Percentiles rank a stretch among this genome's conserved stretches.
Conservation (phyloP, 2,329 filamentous ascomycete genomes). For the Graphium sp. region DNA sequence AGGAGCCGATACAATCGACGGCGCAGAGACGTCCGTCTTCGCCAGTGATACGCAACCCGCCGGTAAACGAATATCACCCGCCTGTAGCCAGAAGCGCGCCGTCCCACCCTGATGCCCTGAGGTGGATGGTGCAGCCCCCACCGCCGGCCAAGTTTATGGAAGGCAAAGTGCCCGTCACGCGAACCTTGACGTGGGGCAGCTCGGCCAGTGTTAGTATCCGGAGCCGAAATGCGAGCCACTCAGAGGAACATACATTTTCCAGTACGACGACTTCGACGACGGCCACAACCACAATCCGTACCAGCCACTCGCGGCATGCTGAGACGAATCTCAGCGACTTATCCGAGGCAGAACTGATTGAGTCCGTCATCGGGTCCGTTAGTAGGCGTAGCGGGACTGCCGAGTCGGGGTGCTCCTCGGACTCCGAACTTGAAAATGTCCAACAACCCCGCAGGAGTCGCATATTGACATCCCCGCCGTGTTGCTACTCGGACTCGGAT, state of each 20-base stretch:
- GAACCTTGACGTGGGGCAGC: conserved; percentile 46
- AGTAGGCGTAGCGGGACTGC: too few relatives aligned
- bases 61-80: conserved; percentile 74
- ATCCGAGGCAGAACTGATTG: conserved; percentile 25
- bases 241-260: too few relatives aligned
- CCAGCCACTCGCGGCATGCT: conserved; percentile 3
- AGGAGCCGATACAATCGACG: too few relatives aligned
- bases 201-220: conserved; percentile 20
- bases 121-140: conserved; percentile 88
- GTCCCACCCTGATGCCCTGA: conserved; percentile 50
- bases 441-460: too few relatives aligned
- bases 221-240: too few relatives aligned
- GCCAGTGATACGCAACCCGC: conserved; percentile 39
- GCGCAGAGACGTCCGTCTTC: too few relatives aligned
- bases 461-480: too few relatives aligned
- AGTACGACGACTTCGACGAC: conserved; percentile 11
- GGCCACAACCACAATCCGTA: conserved; percentile 6
- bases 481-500: too few relatives aligned
- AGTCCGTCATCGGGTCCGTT: conserved; percentile 19
- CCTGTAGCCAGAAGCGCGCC: conserved; percentile 67
- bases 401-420: too few relatives aligned
- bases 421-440: too few relatives aligned
- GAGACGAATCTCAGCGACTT: conserved; percentile 2
- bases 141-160: conserved; percentile 85
- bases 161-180: conserved; percentile 57